Percentiles rank a stretch among this genome's conserved stretches.
phyloP scores from a whole-genome alignment of 768 basidiomycete species.

The Tricholoma sp. region DNA sequence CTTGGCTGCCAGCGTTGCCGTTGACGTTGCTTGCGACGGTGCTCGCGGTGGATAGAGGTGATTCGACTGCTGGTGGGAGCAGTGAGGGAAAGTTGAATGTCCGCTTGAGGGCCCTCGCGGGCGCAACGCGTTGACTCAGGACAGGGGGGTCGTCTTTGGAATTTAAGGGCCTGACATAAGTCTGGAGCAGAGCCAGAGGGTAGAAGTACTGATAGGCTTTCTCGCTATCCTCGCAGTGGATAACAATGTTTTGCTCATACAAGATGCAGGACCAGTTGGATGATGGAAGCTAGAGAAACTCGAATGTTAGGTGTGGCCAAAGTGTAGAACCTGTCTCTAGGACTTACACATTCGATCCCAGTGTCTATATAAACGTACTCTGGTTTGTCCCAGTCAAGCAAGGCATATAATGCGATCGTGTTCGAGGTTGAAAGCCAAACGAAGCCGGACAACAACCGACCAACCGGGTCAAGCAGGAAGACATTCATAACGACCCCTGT shows the following conservation, averaged over 20 bases:
- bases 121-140: slow-evolving; percentile 35
- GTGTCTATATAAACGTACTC: slow-evolving; percentile 74
- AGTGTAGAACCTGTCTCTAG: neutral
- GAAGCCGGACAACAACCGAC: slow-evolving; percentile 59
- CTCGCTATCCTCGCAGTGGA: slow-evolving; percentile 68
- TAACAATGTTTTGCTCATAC: slow-evolving; percentile 59
- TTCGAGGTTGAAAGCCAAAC: slow-evolving; percentile 58
- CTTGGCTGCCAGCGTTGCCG: slow-evolving; percentile 7
- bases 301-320: neutral
- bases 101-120: slow-evolving; percentile 43
- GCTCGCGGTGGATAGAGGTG: neutral
- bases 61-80: neutral
- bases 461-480: slow-evolving; percentile 63
- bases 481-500: slow-evolving; percentile 73
- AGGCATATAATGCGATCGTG: slow-evolving; percentile 56
- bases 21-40: neutral
- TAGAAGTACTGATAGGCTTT: slow-evolving; percentile 68
- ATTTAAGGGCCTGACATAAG: slow-evolving; percentile 23
- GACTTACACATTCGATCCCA: slow-evolving; percentile 65
- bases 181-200: slow-evolving; percentile 40
- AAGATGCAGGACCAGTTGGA: slow-evolving; percentile 79
- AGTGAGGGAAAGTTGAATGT: slow-evolving; percentile 45
- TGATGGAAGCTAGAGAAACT: slow-evolving; percentile 42
- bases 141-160: slow-evolving; percentile 29
- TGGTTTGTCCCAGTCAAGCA: slow-evolving; percentile 60